A percentile compares a stretch with the other conserved stretches of the same genome.
Evolutionary conservation across 805 yeast species (phyloP).

Genomic region (Yarrowia bubula): DNA sequence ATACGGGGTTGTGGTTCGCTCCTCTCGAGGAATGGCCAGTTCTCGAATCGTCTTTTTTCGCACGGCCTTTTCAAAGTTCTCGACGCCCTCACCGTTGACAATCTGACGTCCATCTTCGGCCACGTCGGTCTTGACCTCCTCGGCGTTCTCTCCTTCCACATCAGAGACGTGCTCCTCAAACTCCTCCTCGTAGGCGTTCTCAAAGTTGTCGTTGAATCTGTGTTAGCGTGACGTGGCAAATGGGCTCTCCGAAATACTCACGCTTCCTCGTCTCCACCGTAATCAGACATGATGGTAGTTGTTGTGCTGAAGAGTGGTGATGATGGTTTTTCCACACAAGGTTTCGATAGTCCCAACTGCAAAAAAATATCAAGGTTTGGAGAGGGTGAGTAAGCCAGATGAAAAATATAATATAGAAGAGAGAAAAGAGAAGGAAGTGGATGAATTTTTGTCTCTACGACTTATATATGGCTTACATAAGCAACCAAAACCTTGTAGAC

Average conservation of each 20-base stretch:
- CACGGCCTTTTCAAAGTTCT: conserved; percentile 35
- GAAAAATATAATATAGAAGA: too few relatives aligned
- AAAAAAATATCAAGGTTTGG: neutral
- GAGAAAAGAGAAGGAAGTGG: neutral
- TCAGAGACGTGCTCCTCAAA: conserved; percentile 83
- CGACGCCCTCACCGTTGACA: conserved; percentile 62
- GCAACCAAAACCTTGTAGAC: too few relatives aligned
- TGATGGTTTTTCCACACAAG: conserved; percentile 23
- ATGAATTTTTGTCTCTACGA: neutral
- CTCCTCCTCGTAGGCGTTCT: conserved; percentile 50
- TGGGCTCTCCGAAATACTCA: conserved; percentile 31
- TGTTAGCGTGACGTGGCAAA: neutral
- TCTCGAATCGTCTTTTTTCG: conserved; percentile 68
- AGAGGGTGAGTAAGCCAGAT: neutral
- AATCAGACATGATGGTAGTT: conserved; percentile 28
- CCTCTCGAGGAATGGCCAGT: conserved; percentile 83
- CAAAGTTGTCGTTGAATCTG: conserved; percentile 52
- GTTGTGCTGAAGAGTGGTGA: conserved; percentile 7
- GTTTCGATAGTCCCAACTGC: neutral
- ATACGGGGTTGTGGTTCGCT: conserved; percentile 94
- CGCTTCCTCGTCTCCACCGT: conserved; percentile 45
- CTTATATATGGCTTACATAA: too few relatives aligned
- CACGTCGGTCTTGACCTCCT: conserved; percentile 47
- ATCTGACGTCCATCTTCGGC: conserved; percentile 73
- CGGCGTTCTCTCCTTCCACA: conserved; percentile 50